phyloP scores from a whole-genome alignment of 768 basidiomycete species.

The Leccinum broughii region DNA sequence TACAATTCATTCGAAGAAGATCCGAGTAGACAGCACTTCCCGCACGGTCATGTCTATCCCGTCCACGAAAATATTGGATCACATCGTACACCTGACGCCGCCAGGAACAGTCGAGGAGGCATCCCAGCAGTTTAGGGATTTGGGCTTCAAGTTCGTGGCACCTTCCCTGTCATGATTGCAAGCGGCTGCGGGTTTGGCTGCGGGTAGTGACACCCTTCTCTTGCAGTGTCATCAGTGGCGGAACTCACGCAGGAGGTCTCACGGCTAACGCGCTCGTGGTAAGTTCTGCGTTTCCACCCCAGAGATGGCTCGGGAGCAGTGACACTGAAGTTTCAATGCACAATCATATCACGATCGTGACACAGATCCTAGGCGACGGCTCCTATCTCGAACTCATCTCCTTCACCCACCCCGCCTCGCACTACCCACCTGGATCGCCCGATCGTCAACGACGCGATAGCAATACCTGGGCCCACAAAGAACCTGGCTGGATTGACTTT shows the following conservation, averaged over 20 bases:
- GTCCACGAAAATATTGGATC: conserved; percentile 55
- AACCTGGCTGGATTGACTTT: conserved; percentile 68
- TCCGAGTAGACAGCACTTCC: neutral
- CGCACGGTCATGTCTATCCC: conserved; percentile 22
- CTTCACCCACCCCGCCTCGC: conserved; percentile 55
- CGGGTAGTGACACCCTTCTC: neutral
- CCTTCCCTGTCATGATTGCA: neutral
- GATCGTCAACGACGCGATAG: conserved; percentile 43
- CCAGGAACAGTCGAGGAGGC: conserved; percentile 54
- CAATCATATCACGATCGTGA: neutral
- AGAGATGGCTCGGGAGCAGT: neutral
- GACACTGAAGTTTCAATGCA: neutral
- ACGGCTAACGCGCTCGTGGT: conserved; percentile 69
- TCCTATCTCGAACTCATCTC: conserved; percentile 70
- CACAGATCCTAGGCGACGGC: conserved; percentile 41
- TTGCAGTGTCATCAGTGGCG: conserved; percentile 63
- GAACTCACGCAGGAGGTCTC: conserved; percentile 61
- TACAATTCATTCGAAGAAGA: neutral
- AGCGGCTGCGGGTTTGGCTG: neutral
- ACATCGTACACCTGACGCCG: conserved; percentile 71
- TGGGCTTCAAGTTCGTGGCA: conserved; percentile 63
- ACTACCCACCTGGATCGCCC: conserved; percentile 54
- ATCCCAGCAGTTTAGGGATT: conserved; percentile 50
- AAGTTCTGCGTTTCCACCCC: conserved; percentile 7
- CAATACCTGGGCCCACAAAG: conserved; percentile 54